Conservation (phyloP, 2,329 filamentous ascomycete genomes). For the Macrophomina pseudophaseolina region DNA sequence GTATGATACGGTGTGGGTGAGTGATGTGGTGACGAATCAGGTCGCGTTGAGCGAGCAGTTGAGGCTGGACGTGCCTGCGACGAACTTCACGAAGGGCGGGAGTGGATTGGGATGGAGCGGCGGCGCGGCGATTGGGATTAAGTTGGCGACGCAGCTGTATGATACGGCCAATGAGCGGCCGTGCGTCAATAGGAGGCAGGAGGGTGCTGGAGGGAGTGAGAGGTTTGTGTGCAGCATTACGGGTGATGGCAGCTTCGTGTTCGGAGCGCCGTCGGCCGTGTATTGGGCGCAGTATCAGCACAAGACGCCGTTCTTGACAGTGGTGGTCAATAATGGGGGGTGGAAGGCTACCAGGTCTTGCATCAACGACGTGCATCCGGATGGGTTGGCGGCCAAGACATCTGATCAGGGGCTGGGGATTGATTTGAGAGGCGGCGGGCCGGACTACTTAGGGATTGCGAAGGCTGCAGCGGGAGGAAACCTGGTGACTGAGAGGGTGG, state of each 20-base stretch:
- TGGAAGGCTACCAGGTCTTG: constrained; percentile 9
- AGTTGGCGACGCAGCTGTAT: constrained; percentile 27
- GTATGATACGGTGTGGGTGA: not conserved
- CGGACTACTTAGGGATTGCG: constrained; percentile 8
- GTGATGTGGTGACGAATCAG: constrained; percentile 20
- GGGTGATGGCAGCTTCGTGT: constrained; percentile 63
- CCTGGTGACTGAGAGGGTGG: not conserved
- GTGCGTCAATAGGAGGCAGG: constrained; percentile 44
- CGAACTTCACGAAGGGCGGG: constrained; percentile 31
- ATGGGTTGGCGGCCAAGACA: constrained; percentile 4
- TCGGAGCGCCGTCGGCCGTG: constrained; percentile 60
- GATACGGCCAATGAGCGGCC: constrained; percentile 43
- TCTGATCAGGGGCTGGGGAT: not conserved
- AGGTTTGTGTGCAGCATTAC: constrained; percentile 58
- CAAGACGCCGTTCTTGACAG: constrained; percentile 59
- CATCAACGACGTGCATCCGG: constrained; percentile 19
- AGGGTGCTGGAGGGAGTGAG: constrained; percentile 31
- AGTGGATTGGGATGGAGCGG: constrained; percentile 33
- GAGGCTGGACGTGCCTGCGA: constrained; percentile 5
- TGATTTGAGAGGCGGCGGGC: not conserved
- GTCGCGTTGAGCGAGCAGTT: not conserved
- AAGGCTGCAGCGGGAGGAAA: constrained; percentile 5
- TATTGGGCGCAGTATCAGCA: constrained; percentile 63
- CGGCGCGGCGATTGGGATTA: constrained; percentile 32
- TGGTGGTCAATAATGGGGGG: constrained; percentile 64